Conservation (phyloP, 1,284 basidiomycete genomes). For the Nidula niveotomentosa region DNA sequence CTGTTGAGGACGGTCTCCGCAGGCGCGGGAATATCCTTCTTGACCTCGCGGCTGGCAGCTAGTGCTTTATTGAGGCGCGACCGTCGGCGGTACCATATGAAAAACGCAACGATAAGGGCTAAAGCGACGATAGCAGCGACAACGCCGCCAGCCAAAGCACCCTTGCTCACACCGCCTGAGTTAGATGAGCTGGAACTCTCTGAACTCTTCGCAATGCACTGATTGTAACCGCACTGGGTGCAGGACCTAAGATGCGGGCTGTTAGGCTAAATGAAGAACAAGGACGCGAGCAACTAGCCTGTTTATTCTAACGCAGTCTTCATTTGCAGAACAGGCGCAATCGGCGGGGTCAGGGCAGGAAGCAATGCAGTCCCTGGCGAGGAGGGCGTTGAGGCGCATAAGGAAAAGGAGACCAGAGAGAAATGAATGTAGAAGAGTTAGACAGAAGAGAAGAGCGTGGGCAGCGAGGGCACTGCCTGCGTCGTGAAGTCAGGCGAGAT, state of each 20-base stretch:
- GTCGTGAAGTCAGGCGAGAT: slow-evolving; percentile 3
- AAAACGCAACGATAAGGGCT: slow-evolving; percentile 44
- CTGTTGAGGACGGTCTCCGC: slow-evolving; percentile 76
- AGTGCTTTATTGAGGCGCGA: slow-evolving; percentile 26
- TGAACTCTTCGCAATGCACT: slow-evolving; percentile 36
- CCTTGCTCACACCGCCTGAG: slow-evolving; percentile 52
- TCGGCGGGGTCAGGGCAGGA: slow-evolving; percentile 44
- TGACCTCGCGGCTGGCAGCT: slow-evolving; percentile 36
- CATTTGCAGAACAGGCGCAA: slow-evolving; percentile 52
- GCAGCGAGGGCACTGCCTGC: not conserved
- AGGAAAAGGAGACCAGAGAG: slow-evolving; percentile 18
- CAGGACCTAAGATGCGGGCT: slow-evolving; percentile 47
- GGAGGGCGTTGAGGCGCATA: slow-evolving; percentile 53
- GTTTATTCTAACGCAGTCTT: slow-evolving; percentile 59
- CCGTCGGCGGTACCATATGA: slow-evolving; percentile 62
- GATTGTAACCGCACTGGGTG: slow-evolving; percentile 46
- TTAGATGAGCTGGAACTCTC: slow-evolving; percentile 9
- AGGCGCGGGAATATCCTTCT: slow-evolving; percentile 65
- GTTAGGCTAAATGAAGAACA: slow-evolving; percentile 8
- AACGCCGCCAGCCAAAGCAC: slow-evolving; percentile 74
- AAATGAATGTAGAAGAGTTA: slow-evolving; percentile 33
- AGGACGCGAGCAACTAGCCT: slow-evolving; percentile 40
- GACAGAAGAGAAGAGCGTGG: slow-evolving; percentile 15
- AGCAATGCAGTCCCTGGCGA: slow-evolving; percentile 31
- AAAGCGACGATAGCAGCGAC: slow-evolving; percentile 64